Evolutionary conservation across 352 stramenopile genomes (phyloP).

Genomic region (Pythium oligandrum): DNA sequence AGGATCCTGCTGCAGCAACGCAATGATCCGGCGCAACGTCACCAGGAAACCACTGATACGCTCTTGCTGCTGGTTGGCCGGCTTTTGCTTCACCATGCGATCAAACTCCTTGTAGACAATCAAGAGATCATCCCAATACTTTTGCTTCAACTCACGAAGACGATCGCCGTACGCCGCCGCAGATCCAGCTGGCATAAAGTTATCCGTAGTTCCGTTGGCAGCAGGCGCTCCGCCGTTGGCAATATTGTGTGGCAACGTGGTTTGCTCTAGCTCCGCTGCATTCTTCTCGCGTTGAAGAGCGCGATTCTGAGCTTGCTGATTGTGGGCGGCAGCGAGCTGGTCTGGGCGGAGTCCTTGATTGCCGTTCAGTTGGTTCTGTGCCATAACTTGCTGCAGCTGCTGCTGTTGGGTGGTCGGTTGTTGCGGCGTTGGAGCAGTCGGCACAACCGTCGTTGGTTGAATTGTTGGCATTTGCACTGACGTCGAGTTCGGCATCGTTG

Average conservation of each 20-base stretch:
- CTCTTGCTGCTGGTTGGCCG: constrained; percentile 69
- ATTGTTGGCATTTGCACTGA: too few species aligned
- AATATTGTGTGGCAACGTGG: constrained; percentile 24
- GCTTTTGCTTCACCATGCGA: constrained; percentile 82
- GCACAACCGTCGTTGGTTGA: too few species aligned
- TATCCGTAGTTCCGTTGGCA: constrained; percentile 8
- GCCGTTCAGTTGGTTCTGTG: too few species aligned
- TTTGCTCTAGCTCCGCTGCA: constrained; percentile 40
- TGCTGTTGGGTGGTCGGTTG: constrained; percentile 8
- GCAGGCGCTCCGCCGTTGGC: constrained; percentile 3
- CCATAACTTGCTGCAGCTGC: constrained; percentile 1
- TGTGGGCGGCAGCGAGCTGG: constrained; percentile 46
- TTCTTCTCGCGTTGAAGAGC: constrained; percentile 64
- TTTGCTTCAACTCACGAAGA: constrained; percentile 68
- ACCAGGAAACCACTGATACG: constrained; percentile 79
- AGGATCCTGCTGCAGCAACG: constrained; percentile 73
- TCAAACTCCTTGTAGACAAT: constrained; percentile 84
- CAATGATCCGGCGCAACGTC: constrained; percentile 78
- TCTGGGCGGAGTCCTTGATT: constrained; percentile 34
- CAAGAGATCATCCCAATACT: constrained; percentile 82
- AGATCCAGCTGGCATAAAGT: constrained; percentile 10
- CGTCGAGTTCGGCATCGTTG: constrained; percentile 21
- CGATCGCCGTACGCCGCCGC: constrained; percentile 64
- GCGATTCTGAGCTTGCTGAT: constrained; percentile 59
- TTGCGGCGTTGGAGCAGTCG: too few species aligned